Base-by-base conservation (phyloP, 495 filamentous ascomycete genomes). In the Neurospora tetrasperma region DNA sequence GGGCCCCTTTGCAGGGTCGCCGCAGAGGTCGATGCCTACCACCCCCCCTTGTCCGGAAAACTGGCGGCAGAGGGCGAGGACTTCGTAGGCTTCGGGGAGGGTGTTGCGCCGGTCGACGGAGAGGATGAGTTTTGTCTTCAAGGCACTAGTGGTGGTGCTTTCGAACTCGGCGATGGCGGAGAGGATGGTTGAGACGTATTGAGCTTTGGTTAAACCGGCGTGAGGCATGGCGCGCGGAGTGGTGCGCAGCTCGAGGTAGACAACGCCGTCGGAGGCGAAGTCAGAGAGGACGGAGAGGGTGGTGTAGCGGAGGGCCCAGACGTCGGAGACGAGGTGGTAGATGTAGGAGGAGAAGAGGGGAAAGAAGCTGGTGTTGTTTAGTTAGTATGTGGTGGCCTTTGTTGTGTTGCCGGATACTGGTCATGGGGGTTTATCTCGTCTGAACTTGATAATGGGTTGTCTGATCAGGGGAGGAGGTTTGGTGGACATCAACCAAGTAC, bases 21-120 rank as follows among this genome's bases (percentile, higher is more conserved):
- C 93, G 81, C 92, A 94, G 14, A 96, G 85, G 79, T 96, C 93
- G 62, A 97, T 78, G 42, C 90, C 93, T 0, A 96, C 91, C 62
- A 96, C 88, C 43, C 90, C 89, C 39, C 43, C 43, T 46, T 80
- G 79, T 43, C 70, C 39, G 5, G 79, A 80, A 80, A 90, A 89
- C 62, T 81, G 78, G 41, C 87, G 78, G 0, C 90, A 91, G 0
- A 96, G 86, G 31, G 89, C 82, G 71, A 95, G 84, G 66, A 89
- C 86, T 44, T 89, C 84, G 44, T 80, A 70, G 0, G 92, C 92
- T 74, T 90, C 85, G 11, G 80, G 73, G 62, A 83, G 74, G 35
- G 86, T 83, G 76, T 90, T 88, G 35, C 87, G 84, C 5, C 93
- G 87, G 83, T 97, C 93, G 42, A 95, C 71, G 16, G 90, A 93